Conservation (phyloP, 2,329 filamentous ascomycete species). For the Trichoderma breve region DNA sequence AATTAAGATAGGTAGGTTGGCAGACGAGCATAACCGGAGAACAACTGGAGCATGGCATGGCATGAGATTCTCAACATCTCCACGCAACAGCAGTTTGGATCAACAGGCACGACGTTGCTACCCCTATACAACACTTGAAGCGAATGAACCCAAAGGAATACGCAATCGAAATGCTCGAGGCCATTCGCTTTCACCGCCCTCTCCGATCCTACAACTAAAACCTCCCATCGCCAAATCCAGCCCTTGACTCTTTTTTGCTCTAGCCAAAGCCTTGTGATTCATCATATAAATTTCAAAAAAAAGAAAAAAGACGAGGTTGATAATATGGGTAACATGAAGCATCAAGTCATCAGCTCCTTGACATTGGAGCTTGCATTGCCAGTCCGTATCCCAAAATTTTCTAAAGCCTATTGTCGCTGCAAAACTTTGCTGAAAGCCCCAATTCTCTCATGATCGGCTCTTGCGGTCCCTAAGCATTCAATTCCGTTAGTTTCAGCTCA, state of each 20-base stretch:
- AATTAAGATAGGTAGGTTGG: not conserved
- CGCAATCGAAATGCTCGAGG: not conserved
- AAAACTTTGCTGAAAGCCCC: not conserved
- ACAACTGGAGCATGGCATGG: not conserved
- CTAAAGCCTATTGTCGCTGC: conserved; percentile 15
- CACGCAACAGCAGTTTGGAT: not conserved
- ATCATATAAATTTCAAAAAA: not conserved
- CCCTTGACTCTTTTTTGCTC: conserved; percentile 15
- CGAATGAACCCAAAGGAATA: not conserved
- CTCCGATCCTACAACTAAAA: not conserved
- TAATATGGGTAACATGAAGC: conserved; percentile 19
- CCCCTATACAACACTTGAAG: not conserved
- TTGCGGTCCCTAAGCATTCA: conserved; percentile 29
- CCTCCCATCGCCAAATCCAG: conserved; percentile 1
- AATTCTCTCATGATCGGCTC: conserved; percentile 26
- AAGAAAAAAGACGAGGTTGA: conserved; percentile 22
- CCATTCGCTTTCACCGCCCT: conserved; percentile 7
- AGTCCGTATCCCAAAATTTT: conserved; percentile 16
- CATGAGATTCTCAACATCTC: not conserved
- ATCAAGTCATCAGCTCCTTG: conserved; percentile 19
- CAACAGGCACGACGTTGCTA: not conserved
- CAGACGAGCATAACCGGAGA: not conserved
- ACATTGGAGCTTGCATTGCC: conserved; percentile 6
- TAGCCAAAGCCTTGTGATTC: conserved; percentile 20
- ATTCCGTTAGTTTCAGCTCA: conserved; percentile 14